These are phyloP conservation scores for Fusarium humuli DNA, from an alignment of 2,329 filamentous ascomycete genomes.

Conservation along the genomic window DNA sequence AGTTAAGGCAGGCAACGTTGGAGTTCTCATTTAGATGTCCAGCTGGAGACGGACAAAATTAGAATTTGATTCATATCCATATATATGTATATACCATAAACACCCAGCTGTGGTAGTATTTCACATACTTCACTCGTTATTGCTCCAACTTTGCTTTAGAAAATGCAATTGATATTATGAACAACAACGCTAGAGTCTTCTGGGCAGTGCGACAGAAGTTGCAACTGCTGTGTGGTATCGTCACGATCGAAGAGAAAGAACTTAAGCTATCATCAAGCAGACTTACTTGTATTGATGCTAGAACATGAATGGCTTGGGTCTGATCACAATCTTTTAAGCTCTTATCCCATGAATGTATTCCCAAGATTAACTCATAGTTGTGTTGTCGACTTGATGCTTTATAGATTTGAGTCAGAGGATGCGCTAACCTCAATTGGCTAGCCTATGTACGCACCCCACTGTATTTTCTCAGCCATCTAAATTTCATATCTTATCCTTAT, in stretches of 20 bases:
- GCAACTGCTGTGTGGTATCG: too few relatives aligned
- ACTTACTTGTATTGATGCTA: too few relatives aligned
- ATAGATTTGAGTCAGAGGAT: neutral
- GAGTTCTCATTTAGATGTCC: constrained; percentile 24
- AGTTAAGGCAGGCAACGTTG: constrained; percentile 10
- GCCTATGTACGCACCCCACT: neutral
- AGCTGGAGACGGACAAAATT: constrained; percentile 1
- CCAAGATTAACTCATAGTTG: neutral
- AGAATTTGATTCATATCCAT: constrained; percentile 24
- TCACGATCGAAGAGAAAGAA: too few relatives aligned
- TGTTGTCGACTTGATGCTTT: neutral
- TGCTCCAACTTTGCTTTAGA: neutral
- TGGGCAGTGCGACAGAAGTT: neutral
- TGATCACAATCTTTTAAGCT: too few relatives aligned
- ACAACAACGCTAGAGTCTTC: neutral
- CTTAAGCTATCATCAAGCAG: too few relatives aligned
- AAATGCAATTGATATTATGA: neutral
- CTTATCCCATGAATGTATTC: too few relatives aligned
- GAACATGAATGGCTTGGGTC: too few relatives aligned
- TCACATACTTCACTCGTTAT: neutral
- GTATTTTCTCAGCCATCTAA: constrained; percentile 38
- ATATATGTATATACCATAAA: neutral
- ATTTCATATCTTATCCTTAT: constrained; percentile 43
- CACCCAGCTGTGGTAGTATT: neutral
- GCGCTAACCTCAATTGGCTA: constrained; percentile 2